Evolutionary conservation across 345 rosid species (phyloP), one percentile per base, ranked within the genome.

Genomic region (Raphanus sativus): DNA sequence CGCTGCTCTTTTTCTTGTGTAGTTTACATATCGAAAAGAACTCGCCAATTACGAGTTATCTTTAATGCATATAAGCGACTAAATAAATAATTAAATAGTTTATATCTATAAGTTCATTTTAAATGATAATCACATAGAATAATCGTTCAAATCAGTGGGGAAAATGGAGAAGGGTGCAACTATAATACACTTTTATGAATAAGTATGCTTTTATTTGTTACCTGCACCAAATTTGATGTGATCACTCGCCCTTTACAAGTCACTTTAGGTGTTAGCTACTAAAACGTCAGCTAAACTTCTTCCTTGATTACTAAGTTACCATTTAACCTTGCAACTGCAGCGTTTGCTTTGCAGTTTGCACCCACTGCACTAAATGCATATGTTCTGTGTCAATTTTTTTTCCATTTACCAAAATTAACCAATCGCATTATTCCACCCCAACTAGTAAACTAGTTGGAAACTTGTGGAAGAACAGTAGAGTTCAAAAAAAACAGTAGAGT

Each of bases 1-100:
- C 54, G 80, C 75, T 69, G 75, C 59, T 70, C 63, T 60, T 12
- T 69, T 76, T 2, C 9, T 40, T 67, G 24, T 63, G 75, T 70
- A 36, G 64, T 63, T 30, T 65, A 29, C 59, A 55, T 21, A 21
- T 63, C 34, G 17, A 13, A 70, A 29, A 42, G 4, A 65, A 30
- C 54, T 70, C 66, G 3, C 6, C 6, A 77, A 54, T 13, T 70
- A 12, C 45, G 76, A 55, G 66, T 52, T 61, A 5, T 52, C 40
- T 62, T 54, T 38, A 70, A 21, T 77, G 59, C 33, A 2, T 76
- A 34, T 70, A 38, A 17, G 9, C 25, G 65, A 70, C 63, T 40
- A 63, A 54, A 28, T 55, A 17, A 16, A 52, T 28, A 69, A 15
- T 55, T 33, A 45, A 16, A 8, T 48, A 42, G 12, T 28, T 16